Evolutionary conservation across 2,329 filamentous ascomycete genomes (phyloP).

Genomic region (Sarocladium kiliense): DNA sequence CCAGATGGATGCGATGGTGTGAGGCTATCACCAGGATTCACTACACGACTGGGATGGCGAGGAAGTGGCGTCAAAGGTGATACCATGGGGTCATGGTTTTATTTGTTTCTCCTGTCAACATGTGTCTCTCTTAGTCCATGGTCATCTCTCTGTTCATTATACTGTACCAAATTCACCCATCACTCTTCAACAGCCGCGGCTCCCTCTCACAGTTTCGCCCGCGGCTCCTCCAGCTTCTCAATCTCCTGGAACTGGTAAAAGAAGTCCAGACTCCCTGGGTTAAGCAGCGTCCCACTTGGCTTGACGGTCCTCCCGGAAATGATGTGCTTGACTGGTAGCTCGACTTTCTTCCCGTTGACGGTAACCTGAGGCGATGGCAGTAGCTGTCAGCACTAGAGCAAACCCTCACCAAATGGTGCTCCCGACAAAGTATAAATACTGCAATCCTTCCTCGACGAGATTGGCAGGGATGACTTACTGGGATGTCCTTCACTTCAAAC

Average conservation of each 20-base stretch:
- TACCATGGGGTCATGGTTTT: neutral
- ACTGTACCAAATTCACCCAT: neutral
- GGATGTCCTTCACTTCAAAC: conserved; percentile 77
- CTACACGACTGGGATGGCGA: too few species aligned
- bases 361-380: conserved; percentile 52
- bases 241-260: conserved; percentile 41
- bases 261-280: conserved; percentile 69
- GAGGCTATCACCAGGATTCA: neutral
- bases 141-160: neutral
- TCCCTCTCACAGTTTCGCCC: conserved; percentile 25
- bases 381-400: neutral
- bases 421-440: neutral
- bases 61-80: neutral
- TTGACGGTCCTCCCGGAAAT: conserved; percentile 70
- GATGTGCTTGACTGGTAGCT: conserved; percentile 79
- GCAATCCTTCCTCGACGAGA: too few species aligned
- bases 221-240: conserved; percentile 23
- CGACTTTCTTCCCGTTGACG: conserved; percentile 81
- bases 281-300: conserved; percentile 70
- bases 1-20: neutral
- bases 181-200: neutral
- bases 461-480: conserved; percentile 47
- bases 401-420: neutral
- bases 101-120: neutral
- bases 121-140: neutral